Conservation (phyloP, 2,329 filamentous ascomycete genomes). For the Huntiella moniliformis region DNA sequence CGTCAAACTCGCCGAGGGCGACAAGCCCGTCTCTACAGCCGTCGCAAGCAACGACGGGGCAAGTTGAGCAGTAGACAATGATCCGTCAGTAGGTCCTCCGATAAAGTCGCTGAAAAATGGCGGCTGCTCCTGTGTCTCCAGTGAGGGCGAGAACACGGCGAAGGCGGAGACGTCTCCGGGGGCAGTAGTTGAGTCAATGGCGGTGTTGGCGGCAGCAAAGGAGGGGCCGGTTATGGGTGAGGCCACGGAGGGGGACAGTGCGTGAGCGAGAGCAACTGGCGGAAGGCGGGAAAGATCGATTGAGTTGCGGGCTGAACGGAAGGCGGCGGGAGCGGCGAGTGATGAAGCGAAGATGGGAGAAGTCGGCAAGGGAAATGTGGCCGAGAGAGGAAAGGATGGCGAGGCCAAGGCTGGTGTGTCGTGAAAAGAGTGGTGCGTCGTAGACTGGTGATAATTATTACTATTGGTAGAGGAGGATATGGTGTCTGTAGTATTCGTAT, state of each 20-base stretch:
- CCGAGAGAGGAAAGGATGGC: too few species aligned
- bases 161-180: not conserved
- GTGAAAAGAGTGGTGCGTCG: too few species aligned
- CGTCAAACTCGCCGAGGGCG: not conserved
- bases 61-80: not conserved
- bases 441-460: too few species aligned
- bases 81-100: too few species aligned
- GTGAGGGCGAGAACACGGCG: slow-evolving; percentile 5
- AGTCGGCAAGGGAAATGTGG: too few species aligned
- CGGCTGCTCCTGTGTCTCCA: slow-evolving; percentile 7
- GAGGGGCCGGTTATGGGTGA: not conserved
- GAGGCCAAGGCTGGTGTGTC: too few species aligned
- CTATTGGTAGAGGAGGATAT: too few species aligned
- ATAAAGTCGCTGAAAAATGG: slow-evolving; percentile 8
- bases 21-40: not conserved
- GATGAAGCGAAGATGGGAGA: too few species aligned
- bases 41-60: not conserved
- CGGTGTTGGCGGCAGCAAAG: not conserved
- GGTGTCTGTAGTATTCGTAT: too few species aligned
- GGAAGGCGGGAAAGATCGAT: not conserved
- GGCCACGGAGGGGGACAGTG: not conserved
- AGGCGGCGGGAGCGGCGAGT: not conserved
- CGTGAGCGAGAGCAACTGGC: not conserved
- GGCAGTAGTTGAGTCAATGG: not conserved
- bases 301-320: not conserved